A percentile compares a stretch with the other conserved stretches of the same genome.
phyloP scores from a whole-genome alignment of 441 rosid genomes.

The Omphalea diandra region DNA sequence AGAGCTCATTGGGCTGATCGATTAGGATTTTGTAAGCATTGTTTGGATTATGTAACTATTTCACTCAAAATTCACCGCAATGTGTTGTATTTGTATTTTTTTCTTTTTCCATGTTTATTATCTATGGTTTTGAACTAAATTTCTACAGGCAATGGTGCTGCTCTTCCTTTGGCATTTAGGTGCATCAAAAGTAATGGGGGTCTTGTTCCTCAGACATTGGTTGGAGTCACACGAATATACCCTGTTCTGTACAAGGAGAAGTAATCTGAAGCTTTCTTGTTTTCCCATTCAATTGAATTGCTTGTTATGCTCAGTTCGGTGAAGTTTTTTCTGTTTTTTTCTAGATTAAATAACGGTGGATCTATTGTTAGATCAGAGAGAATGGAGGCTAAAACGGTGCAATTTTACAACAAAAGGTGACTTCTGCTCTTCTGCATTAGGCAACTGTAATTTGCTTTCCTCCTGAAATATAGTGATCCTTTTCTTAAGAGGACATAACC shows the following conservation, averaged over 20 bases:
- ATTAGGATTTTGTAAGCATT: slow-evolving; percentile 84
- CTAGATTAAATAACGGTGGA: slow-evolving; percentile 58
- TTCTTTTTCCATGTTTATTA: slow-evolving; percentile 21
- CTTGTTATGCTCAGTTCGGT: slow-evolving; percentile 16
- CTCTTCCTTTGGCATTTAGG: slow-evolving; percentile 79
- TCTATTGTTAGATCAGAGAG: slow-evolving; percentile 86
- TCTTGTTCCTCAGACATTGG: slow-evolving; percentile 70
- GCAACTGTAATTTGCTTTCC: slow-evolving; percentile 1
- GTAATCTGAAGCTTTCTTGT: slow-evolving; percentile 37
- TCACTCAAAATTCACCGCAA: slow-evolving; percentile 9
- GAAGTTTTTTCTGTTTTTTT: slow-evolving; percentile 12
- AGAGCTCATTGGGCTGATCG: slow-evolving; percentile 97
- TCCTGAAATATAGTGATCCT: not conserved
- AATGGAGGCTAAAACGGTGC: slow-evolving; percentile 62
- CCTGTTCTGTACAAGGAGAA: slow-evolving; percentile 93
- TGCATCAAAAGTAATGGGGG: slow-evolving; percentile 95
- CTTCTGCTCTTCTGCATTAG: slow-evolving; percentile 1
- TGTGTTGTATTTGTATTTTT: slow-evolving; percentile 18
- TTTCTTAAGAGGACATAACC: not conserved
- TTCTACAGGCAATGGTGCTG: slow-evolving; percentile 59
- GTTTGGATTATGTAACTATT: slow-evolving; percentile 20
- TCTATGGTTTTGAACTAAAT: slow-evolving; percentile 30
- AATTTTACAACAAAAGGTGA: slow-evolving; percentile 59
- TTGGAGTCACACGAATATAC: slow-evolving; percentile 86
- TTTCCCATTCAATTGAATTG: slow-evolving; percentile 21